A percentile compares a stretch with the other conserved stretches of the same genome.
Conservation (phyloP, 805 yeast species). For the Kurtzmaniella cleridarum region DNA sequence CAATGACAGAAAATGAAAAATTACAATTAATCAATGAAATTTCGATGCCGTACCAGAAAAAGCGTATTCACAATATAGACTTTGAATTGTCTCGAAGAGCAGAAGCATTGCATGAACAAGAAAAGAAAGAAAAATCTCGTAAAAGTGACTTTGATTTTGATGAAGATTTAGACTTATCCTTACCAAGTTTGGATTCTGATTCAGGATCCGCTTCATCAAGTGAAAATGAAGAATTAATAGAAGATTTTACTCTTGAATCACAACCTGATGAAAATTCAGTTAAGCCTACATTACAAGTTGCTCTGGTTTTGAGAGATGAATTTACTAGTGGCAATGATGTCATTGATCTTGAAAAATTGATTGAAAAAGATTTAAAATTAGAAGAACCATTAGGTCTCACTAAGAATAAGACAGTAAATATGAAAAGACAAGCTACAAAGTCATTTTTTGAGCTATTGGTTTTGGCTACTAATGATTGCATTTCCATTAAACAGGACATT, state of each 20-base stretch:
- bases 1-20: constrained; percentile 27
- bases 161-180: constrained; percentile 17
- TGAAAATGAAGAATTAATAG: constrained; percentile 1
- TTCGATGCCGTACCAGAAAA: constrained; percentile 18
- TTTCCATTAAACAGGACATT: constrained; percentile 51
- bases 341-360: constrained; percentile 29
- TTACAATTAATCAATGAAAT: constrained; percentile 29
- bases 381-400: constrained; percentile 19
- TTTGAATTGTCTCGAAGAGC: constrained; percentile 23
- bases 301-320: constrained; percentile 35
- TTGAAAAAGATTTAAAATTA: constrained; percentile 6
- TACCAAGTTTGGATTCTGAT: constrained; percentile 14
- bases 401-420: constrained; percentile 24
- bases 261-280: constrained; percentile 29
- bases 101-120: constrained; percentile 19
- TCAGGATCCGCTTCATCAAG: constrained; percentile 1
- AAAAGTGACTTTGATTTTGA: constrained; percentile 21
- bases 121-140: constrained; percentile 20
- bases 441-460: constrained; percentile 81
- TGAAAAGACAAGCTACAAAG: constrained; percentile 57
- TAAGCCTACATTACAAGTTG: constrained; percentile 50
- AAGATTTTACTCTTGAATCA: constrained; percentile 7
- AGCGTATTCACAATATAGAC: constrained; percentile 27
- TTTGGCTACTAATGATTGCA: constrained; percentile 70
- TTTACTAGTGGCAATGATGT: constrained; percentile 32